Evolutionary conservation across 1,284 basidiomycete species (phyloP).

Genomic region (Clitocybe nebularis): DNA sequence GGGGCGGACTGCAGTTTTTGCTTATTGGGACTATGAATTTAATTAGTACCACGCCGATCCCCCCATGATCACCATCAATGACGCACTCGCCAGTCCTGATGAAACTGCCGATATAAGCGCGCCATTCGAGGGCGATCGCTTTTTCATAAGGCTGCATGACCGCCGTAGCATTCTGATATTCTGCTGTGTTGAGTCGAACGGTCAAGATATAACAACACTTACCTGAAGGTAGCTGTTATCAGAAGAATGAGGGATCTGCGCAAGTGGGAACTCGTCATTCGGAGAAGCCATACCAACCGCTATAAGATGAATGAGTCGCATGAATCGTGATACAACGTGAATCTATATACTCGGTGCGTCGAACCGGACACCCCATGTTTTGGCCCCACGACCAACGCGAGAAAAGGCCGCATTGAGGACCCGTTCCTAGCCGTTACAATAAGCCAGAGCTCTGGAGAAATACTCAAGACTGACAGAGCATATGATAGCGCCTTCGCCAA

Average conservation of each 20-base stretch:
- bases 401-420: not conserved
- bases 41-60: not conserved
- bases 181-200: not conserved
- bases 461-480: not conserved
- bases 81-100: not conserved
- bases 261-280: not conserved
- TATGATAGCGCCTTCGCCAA: not conserved
- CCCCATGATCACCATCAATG: not conserved
- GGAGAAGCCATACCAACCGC: not conserved
- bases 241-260: not conserved
- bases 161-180: not conserved
- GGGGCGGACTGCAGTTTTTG: not conserved
- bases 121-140: conserved; percentile 1
- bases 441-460: too few relatives aligned
- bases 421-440: not conserved
- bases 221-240: conserved; percentile 1
- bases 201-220: not conserved
- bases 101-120: not conserved
- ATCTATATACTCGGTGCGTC: not conserved
- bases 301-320: not conserved
- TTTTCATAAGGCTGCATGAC: conserved; percentile 1
- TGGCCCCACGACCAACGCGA: not conserved
- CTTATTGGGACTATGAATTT: not conserved
- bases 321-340: not conserved
- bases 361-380: not conserved